A percentile compares a stretch with the other conserved stretches of the same genome.
Evolutionary conservation across 163 green algal species (phyloP).

Genomic region (Scenedesmus sp.): DNA sequence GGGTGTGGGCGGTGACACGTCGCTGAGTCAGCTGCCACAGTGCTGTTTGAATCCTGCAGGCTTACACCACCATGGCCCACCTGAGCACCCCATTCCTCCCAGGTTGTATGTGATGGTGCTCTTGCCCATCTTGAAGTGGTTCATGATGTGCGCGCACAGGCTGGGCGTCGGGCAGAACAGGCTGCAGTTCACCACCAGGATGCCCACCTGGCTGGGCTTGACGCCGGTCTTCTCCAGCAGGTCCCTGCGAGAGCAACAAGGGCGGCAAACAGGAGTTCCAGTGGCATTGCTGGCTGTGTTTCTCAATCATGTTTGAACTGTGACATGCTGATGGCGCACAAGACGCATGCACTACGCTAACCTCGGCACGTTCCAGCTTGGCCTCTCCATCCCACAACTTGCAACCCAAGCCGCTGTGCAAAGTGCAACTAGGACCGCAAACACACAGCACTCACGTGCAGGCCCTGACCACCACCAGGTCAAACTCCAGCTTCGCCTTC

Average conservation of each 20-base stretch:
- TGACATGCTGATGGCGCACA: too few relatives aligned
- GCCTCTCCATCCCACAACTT: not conserved
- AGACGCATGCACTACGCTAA: too few relatives aligned
- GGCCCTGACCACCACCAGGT: slow-evolving; percentile 87
- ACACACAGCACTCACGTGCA: slow-evolving; percentile 68
- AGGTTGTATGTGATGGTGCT: slow-evolving; percentile 92
- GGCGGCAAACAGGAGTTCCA: not conserved
- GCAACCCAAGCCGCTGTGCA: too few relatives aligned
- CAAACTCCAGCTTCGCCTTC: slow-evolving; percentile 86
- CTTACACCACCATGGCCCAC: not conserved
- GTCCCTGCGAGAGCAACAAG: slow-evolving; percentile 60
- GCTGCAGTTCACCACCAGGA: slow-evolving; percentile 98
- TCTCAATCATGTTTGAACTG: too few relatives aligned
- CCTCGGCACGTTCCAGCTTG: too few relatives aligned
- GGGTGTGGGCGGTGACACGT: too few relatives aligned
- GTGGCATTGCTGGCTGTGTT: too few relatives aligned
- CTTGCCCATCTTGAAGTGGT: slow-evolving; percentile 96
- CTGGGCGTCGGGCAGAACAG: slow-evolving; percentile 98
- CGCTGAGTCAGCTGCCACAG: too few relatives aligned
- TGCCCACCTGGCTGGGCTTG: slow-evolving; percentile 80
- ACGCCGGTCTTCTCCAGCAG: slow-evolving; percentile 80
- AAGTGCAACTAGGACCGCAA: too few relatives aligned
- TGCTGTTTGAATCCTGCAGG: too few relatives aligned
- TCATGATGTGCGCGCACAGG: slow-evolving; percentile 96
- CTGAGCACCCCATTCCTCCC: slow-evolving; percentile 81